Percentiles rank a stretch among this genome's conserved stretches.
Evolutionary conservation across 176 grass and related monocot species (phyloP).

Genomic region (Aechmea fasciata): DNA sequence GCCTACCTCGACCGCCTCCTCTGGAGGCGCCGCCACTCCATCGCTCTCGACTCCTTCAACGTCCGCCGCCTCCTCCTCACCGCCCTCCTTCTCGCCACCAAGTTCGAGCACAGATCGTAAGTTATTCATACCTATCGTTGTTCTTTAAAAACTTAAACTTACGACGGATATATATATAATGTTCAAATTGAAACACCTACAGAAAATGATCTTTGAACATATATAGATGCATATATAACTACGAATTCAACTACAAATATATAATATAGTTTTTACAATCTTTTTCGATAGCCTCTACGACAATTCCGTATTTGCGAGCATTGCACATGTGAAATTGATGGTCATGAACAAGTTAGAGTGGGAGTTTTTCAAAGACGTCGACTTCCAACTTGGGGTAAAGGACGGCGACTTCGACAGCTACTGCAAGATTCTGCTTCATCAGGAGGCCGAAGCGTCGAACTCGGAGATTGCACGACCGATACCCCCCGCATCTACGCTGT

Average conservation of each 20-base stretch:
- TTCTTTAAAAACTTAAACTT: too few species aligned
- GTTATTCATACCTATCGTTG: not conserved
- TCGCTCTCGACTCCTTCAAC: slow-evolving; percentile 41
- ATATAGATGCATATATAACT: too few species aligned
- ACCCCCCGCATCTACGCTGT: too few species aligned
- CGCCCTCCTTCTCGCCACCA: slow-evolving; percentile 49
- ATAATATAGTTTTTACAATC: slow-evolving; percentile 17
- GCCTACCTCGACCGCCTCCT: slow-evolving; percentile 60
- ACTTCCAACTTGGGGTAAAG: slow-evolving; percentile 40
- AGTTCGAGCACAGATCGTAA: slow-evolving; percentile 61
- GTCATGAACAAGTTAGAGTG: slow-evolving; percentile 59
- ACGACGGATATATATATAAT: too few species aligned
- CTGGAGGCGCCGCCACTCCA: slow-evolving; percentile 14
- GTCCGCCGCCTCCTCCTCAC: slow-evolving; percentile 63
- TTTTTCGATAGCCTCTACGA: slow-evolving; percentile 27
- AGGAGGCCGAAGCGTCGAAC: too few species aligned
- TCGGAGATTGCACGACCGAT: too few species aligned
- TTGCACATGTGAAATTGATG: slow-evolving; percentile 37
- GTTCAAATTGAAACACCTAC: too few species aligned
- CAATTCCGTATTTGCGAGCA: slow-evolving; percentile 44
- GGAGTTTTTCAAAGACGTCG: slow-evolving; percentile 34
- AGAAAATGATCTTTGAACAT: too few species aligned
- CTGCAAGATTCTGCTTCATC: slow-evolving; percentile 23
- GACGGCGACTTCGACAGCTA: slow-evolving; percentile 33
- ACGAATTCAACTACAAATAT: slow-evolving; percentile 16